Percentiles rank a stretch among this genome's conserved stretches.
Conservation (phyloP, 805 yeast genomes). For the Saturnispora sanitii region DNA sequence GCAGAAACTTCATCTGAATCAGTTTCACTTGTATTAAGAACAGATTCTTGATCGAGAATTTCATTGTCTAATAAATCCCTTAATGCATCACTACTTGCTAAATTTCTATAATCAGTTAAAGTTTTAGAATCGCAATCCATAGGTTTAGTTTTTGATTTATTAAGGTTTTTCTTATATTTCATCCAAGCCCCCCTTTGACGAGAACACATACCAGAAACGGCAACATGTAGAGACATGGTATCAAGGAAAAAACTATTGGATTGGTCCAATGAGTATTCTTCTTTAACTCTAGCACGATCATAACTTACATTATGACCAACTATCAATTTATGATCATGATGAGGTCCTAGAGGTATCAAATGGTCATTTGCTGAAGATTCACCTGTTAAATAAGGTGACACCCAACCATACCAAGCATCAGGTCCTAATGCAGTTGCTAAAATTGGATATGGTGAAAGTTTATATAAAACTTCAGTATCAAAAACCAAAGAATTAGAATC, state of each 20-base stretch:
- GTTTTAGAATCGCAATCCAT: conserved; percentile 14
- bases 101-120: conserved; percentile 16
- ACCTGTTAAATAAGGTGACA: conserved; percentile 69
- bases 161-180: conserved; percentile 39
- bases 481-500: conserved; percentile 64
- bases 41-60: conserved; percentile 23
- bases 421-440: conserved; percentile 72
- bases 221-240: conserved; percentile 88
- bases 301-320: conserved; percentile 88
- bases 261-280: conserved; percentile 63
- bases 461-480: conserved; percentile 84
- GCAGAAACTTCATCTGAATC: conserved; percentile 11
- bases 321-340: conserved; percentile 35
- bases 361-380: conserved; percentile 45
- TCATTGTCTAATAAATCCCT: conserved; percentile 23
- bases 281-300: conserved; percentile 78
- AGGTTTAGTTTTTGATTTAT: conserved; percentile 12
- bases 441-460: conserved; percentile 61
- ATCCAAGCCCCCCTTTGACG: conserved; percentile 77
- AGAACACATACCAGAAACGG: conserved; percentile 86
- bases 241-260: conserved; percentile 77
- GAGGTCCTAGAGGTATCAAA: conserved; percentile 60
- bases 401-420: conserved; percentile 90
- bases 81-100: conserved; percentile 19
- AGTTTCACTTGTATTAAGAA: conserved; percentile 17